phyloP scores from a whole-genome alignment of 2,329 filamentous ascomycete genomes.

The Periconia digitata region DNA sequence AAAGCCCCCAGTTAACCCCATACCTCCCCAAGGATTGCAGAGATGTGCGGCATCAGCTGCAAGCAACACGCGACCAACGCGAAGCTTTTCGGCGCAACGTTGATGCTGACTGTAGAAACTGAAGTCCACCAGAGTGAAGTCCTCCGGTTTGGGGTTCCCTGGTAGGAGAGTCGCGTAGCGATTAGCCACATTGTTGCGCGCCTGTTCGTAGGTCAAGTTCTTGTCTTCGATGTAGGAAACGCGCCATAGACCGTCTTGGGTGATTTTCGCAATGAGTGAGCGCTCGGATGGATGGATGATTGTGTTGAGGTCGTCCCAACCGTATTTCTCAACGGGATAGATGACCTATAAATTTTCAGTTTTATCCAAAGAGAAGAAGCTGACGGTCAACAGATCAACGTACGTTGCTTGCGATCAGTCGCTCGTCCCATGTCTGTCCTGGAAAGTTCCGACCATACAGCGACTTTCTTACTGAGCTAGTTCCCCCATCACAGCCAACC shows the following conservation, averaged over 20 bases:
- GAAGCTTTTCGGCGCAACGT: slow-evolving; percentile 55
- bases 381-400: slow-evolving; percentile 40
- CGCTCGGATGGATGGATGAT: slow-evolving; percentile 61
- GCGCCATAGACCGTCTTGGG: slow-evolving; percentile 58
- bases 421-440: slow-evolving; percentile 59
- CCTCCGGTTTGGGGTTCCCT: slow-evolving; percentile 56
- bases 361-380: no score
- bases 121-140: slow-evolving; percentile 57
- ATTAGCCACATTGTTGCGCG: slow-evolving; percentile 51
- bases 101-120: slow-evolving; percentile 62
- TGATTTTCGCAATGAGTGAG: slow-evolving; percentile 60
- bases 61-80: slow-evolving; percentile 56
- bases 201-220: slow-evolving; percentile 55
- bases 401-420: slow-evolving; percentile 62
- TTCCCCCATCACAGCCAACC: slow-evolving; percentile 69
- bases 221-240: slow-evolving; percentile 60
- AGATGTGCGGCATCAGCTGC: slow-evolving; percentile 59
- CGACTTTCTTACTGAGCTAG: slow-evolving; percentile 57
- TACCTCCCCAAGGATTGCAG: slow-evolving; percentile 47
- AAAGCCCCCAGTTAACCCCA: slow-evolving; percentile 63
- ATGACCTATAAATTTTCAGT: slow-evolving; percentile 37
- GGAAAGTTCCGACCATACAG: slow-evolving; percentile 45
- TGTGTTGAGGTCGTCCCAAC: slow-evolving; percentile 58
- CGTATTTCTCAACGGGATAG: slow-evolving; percentile 48
- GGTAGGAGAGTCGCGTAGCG: slow-evolving; percentile 59